Evolutionary conservation across 2,329 filamentous ascomycete genomes (phyloP).

Genomic region (Capronia epimyces): DNA sequence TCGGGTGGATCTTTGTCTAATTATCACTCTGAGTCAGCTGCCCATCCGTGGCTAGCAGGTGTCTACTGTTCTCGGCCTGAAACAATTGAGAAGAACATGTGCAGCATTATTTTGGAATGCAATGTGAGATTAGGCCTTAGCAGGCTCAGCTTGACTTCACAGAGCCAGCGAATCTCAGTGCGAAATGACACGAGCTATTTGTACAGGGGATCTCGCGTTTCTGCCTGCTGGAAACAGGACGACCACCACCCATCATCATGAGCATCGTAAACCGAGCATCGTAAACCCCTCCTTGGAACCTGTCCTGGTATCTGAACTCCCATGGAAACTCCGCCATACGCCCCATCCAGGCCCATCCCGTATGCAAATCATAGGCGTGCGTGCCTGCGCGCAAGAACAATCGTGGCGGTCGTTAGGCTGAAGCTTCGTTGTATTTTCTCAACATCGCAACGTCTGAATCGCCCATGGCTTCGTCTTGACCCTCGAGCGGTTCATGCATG

Average conservation of each 20-base stretch:
- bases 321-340: not conserved
- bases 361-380: not conserved
- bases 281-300: not conserved
- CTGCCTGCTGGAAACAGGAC: not conserved
- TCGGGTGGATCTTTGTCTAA: conserved; percentile 1
- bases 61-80: no score
- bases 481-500: not conserved
- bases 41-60: no score
- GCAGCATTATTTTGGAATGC: not conserved
- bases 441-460: conserved; percentile 21
- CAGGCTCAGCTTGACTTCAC: not conserved
- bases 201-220: not conserved
- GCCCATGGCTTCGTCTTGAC: conserved; percentile 9
- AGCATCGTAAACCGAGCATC: not conserved
- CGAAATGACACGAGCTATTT: not conserved
- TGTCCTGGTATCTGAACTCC: not conserved
- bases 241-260: not conserved
- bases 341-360: not conserved
- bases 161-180: not conserved
- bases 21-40: not conserved
- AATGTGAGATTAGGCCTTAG: not conserved
- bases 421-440: conserved; percentile 19
- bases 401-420: conserved; percentile 1
- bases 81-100: no score
- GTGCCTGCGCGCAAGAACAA: not conserved